Evolutionary conservation across 257 asterid genomes (phyloP), one percentile per base, ranked within the genome.

Genomic region (Apocynum venetum): DNA sequence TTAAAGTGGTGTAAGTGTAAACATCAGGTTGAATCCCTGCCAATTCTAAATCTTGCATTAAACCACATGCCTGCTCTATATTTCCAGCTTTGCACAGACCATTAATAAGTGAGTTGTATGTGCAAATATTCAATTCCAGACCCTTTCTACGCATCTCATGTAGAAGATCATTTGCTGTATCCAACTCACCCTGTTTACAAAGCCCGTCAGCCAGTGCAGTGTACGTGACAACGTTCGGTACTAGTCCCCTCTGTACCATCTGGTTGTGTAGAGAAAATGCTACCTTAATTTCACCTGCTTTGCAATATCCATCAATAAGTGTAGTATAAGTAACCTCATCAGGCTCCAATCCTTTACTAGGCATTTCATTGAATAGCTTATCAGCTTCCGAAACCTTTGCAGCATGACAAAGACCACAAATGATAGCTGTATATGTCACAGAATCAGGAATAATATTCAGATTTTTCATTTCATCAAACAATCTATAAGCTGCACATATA

Each of bases 121-220:
- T 91, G 83, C 86, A 87, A 53, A 90, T 85, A 77, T 95, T 95
- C 73, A 88, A 88, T 79, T 88, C 85, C 59, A 90, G 91, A 10
- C 99, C 98, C 82, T 85, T 93, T 48, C 81, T 87, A 73, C 89
- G 79, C 89, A 95, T 91, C 80, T 87, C 93, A 12, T 76, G 92
- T 82, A 95, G 92, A 77, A 93, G 98, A 80, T 93, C 97, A 47
- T 84, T 91, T 57, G 98, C 98, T 52, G 89, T 85, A 78, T 85
- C 97, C 68, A 93, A 79, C 75, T 93, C 97, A 71, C 98, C 97
- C 38, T 85, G 86, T 91, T 95, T 95, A 79, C 98, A 93, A 20
- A 93, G 97, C 83, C 98, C 98, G 74, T 95, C 98, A 82, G 90
- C 99, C 83, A 93, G 80, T 20, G 96, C 88, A 80, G 98, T 93